A percentile compares a stretch with the other conserved stretches of the same genome.
Conservation (phyloP, 208 protist species). For the Acanthamoeba castellanii region DNA sequence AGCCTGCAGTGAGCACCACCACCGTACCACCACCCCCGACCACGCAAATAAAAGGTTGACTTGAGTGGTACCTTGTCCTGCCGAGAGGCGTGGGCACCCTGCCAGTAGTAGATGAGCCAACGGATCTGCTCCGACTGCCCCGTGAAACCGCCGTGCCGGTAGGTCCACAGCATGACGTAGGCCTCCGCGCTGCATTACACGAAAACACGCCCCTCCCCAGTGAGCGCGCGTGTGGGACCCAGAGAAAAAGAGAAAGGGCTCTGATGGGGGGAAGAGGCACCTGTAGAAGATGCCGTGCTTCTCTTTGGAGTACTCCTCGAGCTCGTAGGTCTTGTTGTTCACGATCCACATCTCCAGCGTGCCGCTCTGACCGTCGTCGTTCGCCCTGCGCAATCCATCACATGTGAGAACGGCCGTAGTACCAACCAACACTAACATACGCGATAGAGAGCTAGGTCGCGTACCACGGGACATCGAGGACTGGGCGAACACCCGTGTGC, state of each 20-base stretch:
- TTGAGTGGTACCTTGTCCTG: slow-evolving; percentile 69
- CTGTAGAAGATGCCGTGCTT: slow-evolving; percentile 76
- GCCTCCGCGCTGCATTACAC: slow-evolving; percentile 56
- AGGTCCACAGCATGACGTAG: slow-evolving; percentile 77
- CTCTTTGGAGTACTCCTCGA: slow-evolving; percentile 22
- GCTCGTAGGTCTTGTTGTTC: slow-evolving; percentile 70
- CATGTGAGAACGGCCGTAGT: neutral
- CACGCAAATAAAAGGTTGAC: no score
- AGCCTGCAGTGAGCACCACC: neutral
- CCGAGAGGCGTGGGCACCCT: slow-evolving; percentile 34
- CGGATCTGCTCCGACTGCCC: neutral
- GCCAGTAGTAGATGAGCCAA: slow-evolving; percentile 80
- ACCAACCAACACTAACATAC: neutral
- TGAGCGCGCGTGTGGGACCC: no score
- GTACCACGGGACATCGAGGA: slow-evolving; percentile 46
- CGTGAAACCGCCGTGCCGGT: slow-evolving; percentile 57
- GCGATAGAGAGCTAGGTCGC: no score
- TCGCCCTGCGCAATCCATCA: slow-evolving; percentile 6
- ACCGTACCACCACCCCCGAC: no score
- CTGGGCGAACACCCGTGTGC: slow-evolving; percentile 54
- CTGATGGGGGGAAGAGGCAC: neutral
- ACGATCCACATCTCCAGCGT: slow-evolving; percentile 70
- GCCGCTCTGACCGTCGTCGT: slow-evolving; percentile 49
- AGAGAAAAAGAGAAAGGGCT: neutral
- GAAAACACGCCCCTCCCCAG: no score